A percentile compares a stretch with the other conserved stretches of the same genome.
Conservation (phyloP, 345 rosid species). For the Hibiscus tridactylites region DNA sequence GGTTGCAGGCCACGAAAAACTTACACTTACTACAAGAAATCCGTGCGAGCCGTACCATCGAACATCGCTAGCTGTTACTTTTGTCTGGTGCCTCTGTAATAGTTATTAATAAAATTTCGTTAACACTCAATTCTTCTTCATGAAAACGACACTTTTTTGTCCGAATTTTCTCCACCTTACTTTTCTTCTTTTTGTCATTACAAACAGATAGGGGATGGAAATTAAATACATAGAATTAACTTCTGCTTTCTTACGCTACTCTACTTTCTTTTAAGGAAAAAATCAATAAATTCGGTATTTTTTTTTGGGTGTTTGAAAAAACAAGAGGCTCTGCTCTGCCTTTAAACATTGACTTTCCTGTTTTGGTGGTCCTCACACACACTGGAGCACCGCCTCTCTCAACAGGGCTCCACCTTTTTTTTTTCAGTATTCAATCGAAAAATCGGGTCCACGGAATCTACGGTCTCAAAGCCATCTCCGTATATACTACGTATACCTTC, state of each 20-base stretch:
- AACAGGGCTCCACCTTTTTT: background rate
- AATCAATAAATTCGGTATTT: too few relatives aligned
- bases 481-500: too few relatives aligned
- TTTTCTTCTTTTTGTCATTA: too few relatives aligned
- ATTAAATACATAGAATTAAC: too few relatives aligned
- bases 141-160: conserved; percentile 25
- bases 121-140: conserved; percentile 9
- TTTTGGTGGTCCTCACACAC: conserved; percentile 12
- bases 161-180: background rate
- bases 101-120: background rate
- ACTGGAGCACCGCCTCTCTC: background rate
- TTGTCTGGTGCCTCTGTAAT: background rate
- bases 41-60: conserved; percentile 8
- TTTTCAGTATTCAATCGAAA: background rate
- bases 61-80: background rate
- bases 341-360: conserved; percentile 21
- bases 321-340: background rate
- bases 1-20: background rate
- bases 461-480: too few relatives aligned
- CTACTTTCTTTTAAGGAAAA: too few relatives aligned
- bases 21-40: background rate
- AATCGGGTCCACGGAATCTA: conserved; percentile 23
- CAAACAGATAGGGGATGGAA: too few relatives aligned
- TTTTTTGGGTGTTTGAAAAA: background rate
- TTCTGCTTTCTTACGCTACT: too few relatives aligned